Base-by-base conservation (phyloP, 352 stramenopile species). In the Pythium chondricola region DNA sequence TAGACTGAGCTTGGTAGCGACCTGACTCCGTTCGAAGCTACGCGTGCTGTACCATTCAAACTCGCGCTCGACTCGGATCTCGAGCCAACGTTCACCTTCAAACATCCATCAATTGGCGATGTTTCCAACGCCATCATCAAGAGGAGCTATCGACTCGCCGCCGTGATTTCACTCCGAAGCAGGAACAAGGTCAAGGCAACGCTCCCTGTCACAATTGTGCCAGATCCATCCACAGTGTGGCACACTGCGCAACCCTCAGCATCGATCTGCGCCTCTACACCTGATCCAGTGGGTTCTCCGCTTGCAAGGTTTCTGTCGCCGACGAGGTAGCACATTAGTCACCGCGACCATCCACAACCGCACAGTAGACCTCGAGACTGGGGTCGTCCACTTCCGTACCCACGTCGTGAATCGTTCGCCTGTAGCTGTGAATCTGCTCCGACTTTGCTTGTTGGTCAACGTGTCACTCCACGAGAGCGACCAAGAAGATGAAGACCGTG, bases 341-440 rank as follows among this genome's bases (percentile, higher is more conserved):
- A 39, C 42, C 0, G 42, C 20, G 11, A 48, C 42, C 11, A 35
- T 48, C 29, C 42, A 48, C 42, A 48, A 48, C 25, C 42, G 42
- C 2, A 48, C 31, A 14, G 42, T 48, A 10, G 42, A 48, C 18
- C 31, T 48, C 10, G 42, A 35, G 16, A 21, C 21, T 25, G 42
- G 42, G 10, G 29, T 48, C 3, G 42, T 48, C n/a, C 42, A 48
- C 18, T n/a, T 48, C 0, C 42, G 42, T 5, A 26, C 24, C 11
- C 31, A 36, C n/a, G 42, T 48, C 6, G 26, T 43, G 37, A 43
- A 43, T 22, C 17, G 37, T 17, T 43, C 37, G 3, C 20, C n/a
- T 14, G 6, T 43, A 8, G 37, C 26, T 11, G 37, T 43, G 37
- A 43, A 43, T 20, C 11, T 11, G 3, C 11, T 22, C 8, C 18